Percentiles rank a stretch among this genome's conserved stretches.
Conservation (phyloP, 805 yeast species). For the Torulaspora franciscae region DNA sequence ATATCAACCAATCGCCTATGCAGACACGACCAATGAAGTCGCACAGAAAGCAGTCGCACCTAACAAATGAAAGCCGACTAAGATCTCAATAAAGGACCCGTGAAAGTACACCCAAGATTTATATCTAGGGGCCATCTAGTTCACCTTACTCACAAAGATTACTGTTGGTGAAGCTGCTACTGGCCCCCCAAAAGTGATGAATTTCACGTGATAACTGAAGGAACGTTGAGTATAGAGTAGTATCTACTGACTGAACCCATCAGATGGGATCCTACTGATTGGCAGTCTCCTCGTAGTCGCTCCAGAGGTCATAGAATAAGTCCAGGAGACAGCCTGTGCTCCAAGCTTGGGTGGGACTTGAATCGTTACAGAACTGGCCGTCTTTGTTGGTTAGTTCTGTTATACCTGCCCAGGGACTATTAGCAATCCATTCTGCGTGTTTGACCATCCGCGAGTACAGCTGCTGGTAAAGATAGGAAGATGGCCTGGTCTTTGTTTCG, state of each 20-base stretch:
- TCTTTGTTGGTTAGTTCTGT: constrained; percentile 88
- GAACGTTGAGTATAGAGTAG: neutral
- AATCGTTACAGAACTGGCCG: constrained; percentile 76
- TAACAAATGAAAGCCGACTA: neutral
- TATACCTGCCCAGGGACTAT: constrained; percentile 89
- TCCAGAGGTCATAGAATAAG: constrained; percentile 62
- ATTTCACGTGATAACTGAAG: neutral
- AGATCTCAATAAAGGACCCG: neutral
- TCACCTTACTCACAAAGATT: constrained; percentile 2
- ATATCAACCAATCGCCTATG: neutral
- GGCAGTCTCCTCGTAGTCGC: constrained; percentile 12
- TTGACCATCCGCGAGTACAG: constrained; percentile 56
- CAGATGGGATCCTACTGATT: neutral
- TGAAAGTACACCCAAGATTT: too few species aligned
- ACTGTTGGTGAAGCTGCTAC: neutral
- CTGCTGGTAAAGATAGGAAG: constrained; percentile 51
- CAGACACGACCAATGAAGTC: neutral
- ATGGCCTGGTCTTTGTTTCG: constrained; percentile 36
- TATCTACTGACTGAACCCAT: too few species aligned
- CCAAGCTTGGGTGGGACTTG: constrained; percentile 98
- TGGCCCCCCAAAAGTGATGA: constrained; percentile 5
- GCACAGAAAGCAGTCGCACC: neutral
- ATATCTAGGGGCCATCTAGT: too few species aligned
- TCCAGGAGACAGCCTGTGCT: constrained; percentile 82
- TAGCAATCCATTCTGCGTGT: constrained; percentile 63